Evolutionary conservation across 352 stramenopile species (phyloP).

Genomic region (Phytophthora aleatoria): DNA sequence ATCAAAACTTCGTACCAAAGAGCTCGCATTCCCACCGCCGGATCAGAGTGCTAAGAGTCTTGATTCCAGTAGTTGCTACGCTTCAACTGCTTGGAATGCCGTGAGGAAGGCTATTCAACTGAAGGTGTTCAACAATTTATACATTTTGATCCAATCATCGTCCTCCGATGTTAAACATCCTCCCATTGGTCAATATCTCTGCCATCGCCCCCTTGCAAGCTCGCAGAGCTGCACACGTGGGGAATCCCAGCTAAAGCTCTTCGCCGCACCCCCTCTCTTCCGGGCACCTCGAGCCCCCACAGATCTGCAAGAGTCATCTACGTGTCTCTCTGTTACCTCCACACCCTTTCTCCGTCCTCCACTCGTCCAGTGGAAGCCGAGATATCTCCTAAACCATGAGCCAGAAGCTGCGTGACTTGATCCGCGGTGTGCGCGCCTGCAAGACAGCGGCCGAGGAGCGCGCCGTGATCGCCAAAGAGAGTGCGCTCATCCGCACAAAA

Average conservation of each 20-base stretch:
- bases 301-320: not conserved
- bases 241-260: slow-evolving; percentile 14
- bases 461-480: slow-evolving; percentile 99
- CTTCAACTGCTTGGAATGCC: too few relatives aligned
- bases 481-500: slow-evolving; percentile 97
- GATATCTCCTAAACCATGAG: slow-evolving; percentile 78
- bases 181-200: slow-evolving; percentile 28
- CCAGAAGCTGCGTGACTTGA: slow-evolving; percentile 98
- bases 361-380: not conserved
- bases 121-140: not conserved
- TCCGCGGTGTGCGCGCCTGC: slow-evolving; percentile 97
- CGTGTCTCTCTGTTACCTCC: not conserved
- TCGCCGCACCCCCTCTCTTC: slow-evolving; percentile 9
- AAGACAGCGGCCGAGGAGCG: slow-evolving; percentile 99
- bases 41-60: too few relatives aligned
- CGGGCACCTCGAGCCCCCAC: not conserved
- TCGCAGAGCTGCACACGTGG: slow-evolving; percentile 21
- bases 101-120: too few relatives aligned
- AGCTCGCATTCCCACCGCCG: too few relatives aligned
- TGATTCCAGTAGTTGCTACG: too few relatives aligned
- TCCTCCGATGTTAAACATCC: not conserved
- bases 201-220: slow-evolving; percentile 28
- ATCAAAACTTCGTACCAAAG: too few relatives aligned
- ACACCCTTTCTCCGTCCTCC: not conserved
- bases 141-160: not conserved